phyloP scores from a whole-genome alignment of 2,329 filamentous ascomycete species.

The Huntiella moniliformis region DNA sequence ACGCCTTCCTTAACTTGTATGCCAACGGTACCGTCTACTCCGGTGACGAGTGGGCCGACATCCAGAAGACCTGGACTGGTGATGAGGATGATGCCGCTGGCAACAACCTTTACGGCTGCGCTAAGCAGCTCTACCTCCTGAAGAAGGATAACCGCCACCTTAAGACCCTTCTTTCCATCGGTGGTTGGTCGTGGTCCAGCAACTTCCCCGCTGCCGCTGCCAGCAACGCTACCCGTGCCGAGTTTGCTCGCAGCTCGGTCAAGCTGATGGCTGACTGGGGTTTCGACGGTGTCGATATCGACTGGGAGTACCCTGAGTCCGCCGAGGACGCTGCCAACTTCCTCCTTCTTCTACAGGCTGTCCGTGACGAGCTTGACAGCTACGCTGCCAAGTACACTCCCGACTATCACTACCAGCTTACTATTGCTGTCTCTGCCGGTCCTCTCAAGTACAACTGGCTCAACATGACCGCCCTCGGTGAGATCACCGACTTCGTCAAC shows the following conservation, averaged over 20 bases:
- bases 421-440: constrained; percentile 32
- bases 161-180: constrained; percentile 63
- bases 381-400: constrained; percentile 26
- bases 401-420: constrained; percentile 34
- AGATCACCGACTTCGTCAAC: constrained; percentile 34
- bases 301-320: constrained; percentile 23
- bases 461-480: constrained; percentile 26
- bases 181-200: constrained; percentile 67
- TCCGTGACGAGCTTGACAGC: constrained; percentile 28
- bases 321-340: constrained; percentile 25
- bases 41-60: constrained; percentile 50
- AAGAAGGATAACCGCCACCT: constrained; percentile 63
- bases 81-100: constrained; percentile 22
- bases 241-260: constrained; percentile 53
- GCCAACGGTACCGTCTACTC: constrained; percentile 54
- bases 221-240: constrained; percentile 39
- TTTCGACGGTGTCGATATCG: constrained; percentile 29
- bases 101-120: constrained; percentile 62
- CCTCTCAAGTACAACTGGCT: constrained; percentile 28
- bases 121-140: constrained; percentile 61
- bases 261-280: constrained; percentile 55
- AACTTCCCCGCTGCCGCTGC: constrained; percentile 54
- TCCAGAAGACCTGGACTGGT: constrained; percentile 49
- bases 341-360: constrained; percentile 24
- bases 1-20: constrained; percentile 60